Conservation (phyloP, 306 rosid genomes). For the Spatholobus suberectus region DNA sequence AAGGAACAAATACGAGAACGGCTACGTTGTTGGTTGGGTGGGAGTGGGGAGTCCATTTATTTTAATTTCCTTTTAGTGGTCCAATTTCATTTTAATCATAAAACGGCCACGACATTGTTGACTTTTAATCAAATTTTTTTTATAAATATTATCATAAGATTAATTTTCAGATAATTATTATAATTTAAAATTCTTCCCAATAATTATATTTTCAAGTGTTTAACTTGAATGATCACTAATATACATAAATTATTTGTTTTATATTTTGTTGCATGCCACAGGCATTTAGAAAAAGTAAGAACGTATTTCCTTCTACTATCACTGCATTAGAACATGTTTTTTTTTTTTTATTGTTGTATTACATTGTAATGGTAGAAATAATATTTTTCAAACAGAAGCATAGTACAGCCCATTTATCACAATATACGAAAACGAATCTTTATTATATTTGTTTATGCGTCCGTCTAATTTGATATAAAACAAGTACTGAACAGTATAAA, state of each 20-base stretch:
- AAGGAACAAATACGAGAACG: background rate
- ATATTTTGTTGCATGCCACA: background rate
- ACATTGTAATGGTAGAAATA: too few species aligned
- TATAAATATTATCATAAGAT: background rate
- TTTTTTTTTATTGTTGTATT: too few species aligned
- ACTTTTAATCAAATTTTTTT: background rate
- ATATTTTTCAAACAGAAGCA: too few species aligned
- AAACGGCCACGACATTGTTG: background rate
- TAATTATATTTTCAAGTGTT: background rate
- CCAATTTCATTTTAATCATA: slow-evolving; percentile 18
- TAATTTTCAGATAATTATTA: background rate
- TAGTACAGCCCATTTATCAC: too few species aligned
- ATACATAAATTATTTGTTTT: background rate
- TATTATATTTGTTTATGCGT: too few species aligned
- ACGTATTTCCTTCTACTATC: too few species aligned
- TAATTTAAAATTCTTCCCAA: background rate
- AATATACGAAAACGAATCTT: too few species aligned
- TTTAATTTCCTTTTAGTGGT: background rate
- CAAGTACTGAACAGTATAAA: too few species aligned
- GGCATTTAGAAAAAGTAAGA: too few species aligned
- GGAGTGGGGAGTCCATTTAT: background rate
- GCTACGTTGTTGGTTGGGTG: background rate
- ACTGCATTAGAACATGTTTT: too few species aligned
- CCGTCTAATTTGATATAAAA: too few species aligned
- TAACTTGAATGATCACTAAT: background rate